A percentile compares a stretch with the other conserved stretches of the same genome.
These are phyloP conservation scores for Paecilomyces formosus DNA, from an alignment of 2,329 filamentous ascomycete species.

Conservation along the genomic window DNA sequence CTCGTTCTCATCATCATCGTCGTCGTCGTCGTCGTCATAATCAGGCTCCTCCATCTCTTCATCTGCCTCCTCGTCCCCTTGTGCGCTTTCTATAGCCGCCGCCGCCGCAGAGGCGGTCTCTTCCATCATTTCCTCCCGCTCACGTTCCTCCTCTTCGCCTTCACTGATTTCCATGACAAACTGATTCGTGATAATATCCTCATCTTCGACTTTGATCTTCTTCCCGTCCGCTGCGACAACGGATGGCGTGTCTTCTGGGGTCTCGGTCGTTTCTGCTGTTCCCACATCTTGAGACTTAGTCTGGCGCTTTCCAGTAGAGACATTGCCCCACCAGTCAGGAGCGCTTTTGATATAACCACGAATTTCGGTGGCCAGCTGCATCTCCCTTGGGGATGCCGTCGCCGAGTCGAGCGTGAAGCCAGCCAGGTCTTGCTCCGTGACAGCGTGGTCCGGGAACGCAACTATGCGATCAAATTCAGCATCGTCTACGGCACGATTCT, in stretches of 20 bases:
- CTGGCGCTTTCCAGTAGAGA: background rate
- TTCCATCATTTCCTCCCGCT: slow-evolving; percentile 22
- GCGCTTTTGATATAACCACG: slow-evolving; percentile 25
- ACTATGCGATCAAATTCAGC: slow-evolving; percentile 29
- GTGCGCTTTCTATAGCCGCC: slow-evolving; percentile 8
- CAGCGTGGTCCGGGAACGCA: slow-evolving; percentile 29
- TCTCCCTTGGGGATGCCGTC: slow-evolving; percentile 13
- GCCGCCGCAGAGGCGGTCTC: slow-evolving; percentile 19
- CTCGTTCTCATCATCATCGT: slow-evolving; percentile 5
- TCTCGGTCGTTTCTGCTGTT: background rate
- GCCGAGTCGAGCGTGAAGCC: slow-evolving; percentile 19
- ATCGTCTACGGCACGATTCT: slow-evolving; percentile 21
- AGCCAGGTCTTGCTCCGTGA: slow-evolving; percentile 9
- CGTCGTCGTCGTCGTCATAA: slow-evolving; percentile 4
- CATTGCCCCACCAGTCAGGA: slow-evolving; percentile 18
- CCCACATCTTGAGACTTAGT: background rate
- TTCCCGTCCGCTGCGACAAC: slow-evolving; percentile 2
- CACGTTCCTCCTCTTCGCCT: slow-evolving; percentile 24
- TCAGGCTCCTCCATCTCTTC: slow-evolving; percentile 17
- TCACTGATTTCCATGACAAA: slow-evolving; percentile 10
- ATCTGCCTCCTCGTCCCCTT: slow-evolving; percentile 12
- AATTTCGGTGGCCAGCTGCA: slow-evolving; percentile 28
- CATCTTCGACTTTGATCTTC: slow-evolving; percentile 15
- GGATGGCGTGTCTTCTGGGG: slow-evolving; percentile 2
- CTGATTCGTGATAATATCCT: slow-evolving; percentile 2